Percentiles rank a stretch among this genome's conserved stretches.
phyloP scores from a whole-genome alignment of 257 asterid genomes.

The Solanum pimpinellifolium region DNA sequence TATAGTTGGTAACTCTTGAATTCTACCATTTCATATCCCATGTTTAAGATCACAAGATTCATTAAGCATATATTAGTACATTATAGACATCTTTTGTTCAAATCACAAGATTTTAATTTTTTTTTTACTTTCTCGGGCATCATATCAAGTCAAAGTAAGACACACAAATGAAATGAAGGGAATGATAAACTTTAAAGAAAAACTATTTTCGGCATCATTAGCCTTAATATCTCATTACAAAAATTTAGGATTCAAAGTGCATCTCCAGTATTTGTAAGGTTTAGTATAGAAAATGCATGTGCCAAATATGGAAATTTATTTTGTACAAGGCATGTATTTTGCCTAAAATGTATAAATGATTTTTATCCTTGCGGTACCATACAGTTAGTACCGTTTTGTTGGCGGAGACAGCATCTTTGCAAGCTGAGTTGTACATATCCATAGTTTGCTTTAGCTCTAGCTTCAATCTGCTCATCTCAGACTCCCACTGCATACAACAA shows the following conservation, averaged over 20 bases:
- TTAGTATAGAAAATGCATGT: not conserved
- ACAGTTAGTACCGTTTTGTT: slow-evolving; percentile 37
- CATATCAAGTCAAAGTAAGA: not conserved
- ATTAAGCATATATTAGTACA: not conserved
- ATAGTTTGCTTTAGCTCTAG: slow-evolving; percentile 56
- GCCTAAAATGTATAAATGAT: not conserved
- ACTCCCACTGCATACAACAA: slow-evolving; percentile 20
- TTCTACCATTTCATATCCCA: not conserved
- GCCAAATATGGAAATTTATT: not conserved
- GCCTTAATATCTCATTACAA: not conserved
- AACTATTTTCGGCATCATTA: not conserved
- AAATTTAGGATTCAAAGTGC: not conserved
- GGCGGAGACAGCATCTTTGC: slow-evolving; percentile 62
- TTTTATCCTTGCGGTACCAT: not conserved
- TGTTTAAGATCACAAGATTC: not conserved
- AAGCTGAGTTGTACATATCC: slow-evolving; percentile 62
- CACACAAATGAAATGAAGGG: not conserved
- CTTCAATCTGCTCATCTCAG: slow-evolving; percentile 40
- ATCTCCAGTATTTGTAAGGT: not conserved
- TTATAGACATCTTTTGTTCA: not conserved
- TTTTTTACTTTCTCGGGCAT: not conserved
- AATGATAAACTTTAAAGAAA: not conserved
- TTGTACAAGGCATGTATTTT: not conserved
- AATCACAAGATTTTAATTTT: not conserved
- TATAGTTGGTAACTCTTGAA: not conserved